phyloP scores from a whole-genome alignment of 2,329 filamentous ascomycete species.

The Diaporthe humulicola region DNA sequence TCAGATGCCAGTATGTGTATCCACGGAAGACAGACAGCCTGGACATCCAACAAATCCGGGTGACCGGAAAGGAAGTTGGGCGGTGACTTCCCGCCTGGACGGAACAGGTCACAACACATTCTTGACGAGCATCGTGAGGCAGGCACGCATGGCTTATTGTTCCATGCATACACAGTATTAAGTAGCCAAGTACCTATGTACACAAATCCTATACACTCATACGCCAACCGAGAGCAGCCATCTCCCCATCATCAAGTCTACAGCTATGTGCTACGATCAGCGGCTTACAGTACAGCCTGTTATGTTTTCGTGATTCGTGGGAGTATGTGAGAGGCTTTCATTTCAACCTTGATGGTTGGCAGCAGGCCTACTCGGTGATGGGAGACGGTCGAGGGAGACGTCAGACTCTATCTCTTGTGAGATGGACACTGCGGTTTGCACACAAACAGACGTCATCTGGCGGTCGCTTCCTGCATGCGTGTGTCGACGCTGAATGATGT shows the following conservation, averaged over 20 bases:
- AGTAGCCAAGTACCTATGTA: background rate
- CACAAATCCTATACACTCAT: background rate
- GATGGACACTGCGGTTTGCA: background rate
- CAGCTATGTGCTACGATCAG: background rate
- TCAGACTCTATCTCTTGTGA: background rate
- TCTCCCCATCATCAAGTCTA: background rate
- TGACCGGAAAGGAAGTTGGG: background rate
- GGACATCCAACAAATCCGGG: background rate
- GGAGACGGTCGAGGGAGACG: background rate
- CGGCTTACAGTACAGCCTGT: background rate
- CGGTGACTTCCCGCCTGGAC: background rate
- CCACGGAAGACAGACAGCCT: too few species aligned
- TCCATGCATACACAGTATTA: too few species aligned
- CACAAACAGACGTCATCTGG: constrained; percentile 17
- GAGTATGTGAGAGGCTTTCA: background rate
- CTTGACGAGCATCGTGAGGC: background rate
- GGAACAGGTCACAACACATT: background rate
- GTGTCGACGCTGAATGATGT: background rate
- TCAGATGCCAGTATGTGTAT: too few species aligned
- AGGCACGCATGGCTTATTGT: background rate
- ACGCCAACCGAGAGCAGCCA: background rate
- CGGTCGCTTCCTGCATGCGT: background rate
- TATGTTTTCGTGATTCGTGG: background rate
- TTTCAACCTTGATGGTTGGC: background rate
- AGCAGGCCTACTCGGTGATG: background rate